phyloP scores from a whole-genome alignment of 768 basidiomycete species.

The Lanmaoa pseudosensibilis region DNA sequence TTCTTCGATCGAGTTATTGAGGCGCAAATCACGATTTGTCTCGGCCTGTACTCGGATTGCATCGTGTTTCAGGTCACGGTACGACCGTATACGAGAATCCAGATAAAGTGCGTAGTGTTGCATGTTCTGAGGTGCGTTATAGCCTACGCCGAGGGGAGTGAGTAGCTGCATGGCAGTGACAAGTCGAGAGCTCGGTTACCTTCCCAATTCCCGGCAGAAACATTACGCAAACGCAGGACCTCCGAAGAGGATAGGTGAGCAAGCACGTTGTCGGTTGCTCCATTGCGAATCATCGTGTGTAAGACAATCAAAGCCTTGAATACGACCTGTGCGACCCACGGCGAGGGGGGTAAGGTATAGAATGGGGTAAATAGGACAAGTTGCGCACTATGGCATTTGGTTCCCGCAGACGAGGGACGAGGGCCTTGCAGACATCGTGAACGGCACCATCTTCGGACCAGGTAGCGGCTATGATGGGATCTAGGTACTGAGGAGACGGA shows the following conservation, averaged over 20 bases:
- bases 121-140: slow-evolving; percentile 81
- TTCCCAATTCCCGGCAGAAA: slow-evolving; percentile 84
- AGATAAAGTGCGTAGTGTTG: slow-evolving; percentile 87
- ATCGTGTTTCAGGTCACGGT: slow-evolving; percentile 90
- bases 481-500: slow-evolving; percentile 70
- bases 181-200: slow-evolving; percentile 46
- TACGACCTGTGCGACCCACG: slow-evolving; percentile 61
- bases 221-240: slow-evolving; percentile 77
- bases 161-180: not conserved
- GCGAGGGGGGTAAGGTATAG: not conserved
- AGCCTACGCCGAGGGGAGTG: slow-evolving; percentile 50
- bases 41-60: slow-evolving; percentile 93
- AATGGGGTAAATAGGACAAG: not conserved
- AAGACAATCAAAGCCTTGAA: slow-evolving; percentile 96
- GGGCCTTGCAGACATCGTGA: slow-evolving; percentile 88
- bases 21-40: slow-evolving; percentile 82
- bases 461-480: slow-evolving; percentile 95
- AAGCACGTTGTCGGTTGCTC: slow-evolving; percentile 92
- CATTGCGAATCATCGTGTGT: slow-evolving; percentile 95
- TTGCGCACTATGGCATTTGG: slow-evolving; percentile 82
- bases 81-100: slow-evolving; percentile 84
- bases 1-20: slow-evolving; percentile 61
- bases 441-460: slow-evolving; percentile 94
- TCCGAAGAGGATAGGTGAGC: slow-evolving; percentile 79
- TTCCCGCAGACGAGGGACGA: slow-evolving; percentile 82